Evolutionary conservation across 2,329 filamentous ascomycete genomes (phyloP), one percentile per base, ranked within the genome.

Genomic region (Ascochyta pisi): DNA sequence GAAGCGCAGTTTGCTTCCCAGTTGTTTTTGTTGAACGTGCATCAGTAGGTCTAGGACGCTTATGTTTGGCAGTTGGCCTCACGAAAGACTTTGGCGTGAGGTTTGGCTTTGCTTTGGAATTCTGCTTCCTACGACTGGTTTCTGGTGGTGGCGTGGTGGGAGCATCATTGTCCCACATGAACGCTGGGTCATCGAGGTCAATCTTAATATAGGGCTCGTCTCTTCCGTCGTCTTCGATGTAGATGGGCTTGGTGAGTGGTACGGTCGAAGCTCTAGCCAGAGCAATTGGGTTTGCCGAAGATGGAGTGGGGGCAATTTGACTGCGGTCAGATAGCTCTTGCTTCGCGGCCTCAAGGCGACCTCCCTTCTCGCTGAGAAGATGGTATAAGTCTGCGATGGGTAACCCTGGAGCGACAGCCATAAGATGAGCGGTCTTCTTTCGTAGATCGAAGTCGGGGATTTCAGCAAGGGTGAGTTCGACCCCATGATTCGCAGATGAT

Each of bases 181-280:
- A 54, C 3, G 46, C 39, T 6, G 50, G 35, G n/a, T 64, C 60
- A 13, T 58, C 54, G 0, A 49, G 33, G 15, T 69, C 62, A 29
- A 67, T 52, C 35, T 68, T 67, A 4, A 65, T 39, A 45, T 61
- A 54, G 6, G 56, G 24, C 0, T 61, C 62, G 16, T 60, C 57
- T 1, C 23, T 19, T 7, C 58, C 45, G 5, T 37, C 6, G 6
- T 47, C 15, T 16, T 38, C 10, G 2, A 6, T 7, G 3, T 47
- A 12, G 4, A 24, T 3, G 13, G 24, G 13, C 16, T 4, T 22
- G 10, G 16, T 16, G 22, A 15, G 9, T 6, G 45, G 33, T 6
- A 29, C 26, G 4, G 27, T 27, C 3, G 22, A 16, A 23, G n/a
- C 31, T 23, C 22, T 12, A 13, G n/a, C 19, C 31, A 3, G 12